phyloP scores from a whole-genome alignment of 495 filamentous ascomycete genomes.

The Sabuloglossum arenarium region DNA sequence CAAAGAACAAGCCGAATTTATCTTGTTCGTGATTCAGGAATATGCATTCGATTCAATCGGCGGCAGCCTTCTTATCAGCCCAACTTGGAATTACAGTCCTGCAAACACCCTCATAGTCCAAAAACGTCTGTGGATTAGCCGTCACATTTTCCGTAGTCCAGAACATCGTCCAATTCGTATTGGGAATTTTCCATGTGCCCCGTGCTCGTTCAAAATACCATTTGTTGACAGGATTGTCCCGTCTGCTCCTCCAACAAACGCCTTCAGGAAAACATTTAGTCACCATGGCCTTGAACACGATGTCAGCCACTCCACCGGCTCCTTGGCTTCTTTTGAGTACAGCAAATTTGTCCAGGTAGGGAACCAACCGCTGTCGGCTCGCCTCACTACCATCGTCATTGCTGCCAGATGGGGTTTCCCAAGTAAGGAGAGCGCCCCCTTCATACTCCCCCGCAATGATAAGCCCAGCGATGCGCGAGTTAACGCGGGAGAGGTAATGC shows the following conservation, averaged over 20 bases:
- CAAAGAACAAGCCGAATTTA: too few relatives aligned
- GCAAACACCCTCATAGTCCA: conserved; percentile 9
- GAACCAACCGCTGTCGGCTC: conserved; percentile 40
- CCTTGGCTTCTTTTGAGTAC: conserved; percentile 78
- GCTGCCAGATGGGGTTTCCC: conserved; percentile 53
- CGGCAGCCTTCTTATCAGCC: conserved; percentile 6
- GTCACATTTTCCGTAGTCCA: conserved; percentile 6
- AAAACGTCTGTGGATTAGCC: neutral
- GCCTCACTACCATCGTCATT: conserved; percentile 29
- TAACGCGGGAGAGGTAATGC: conserved; percentile 60
- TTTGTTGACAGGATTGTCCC: conserved; percentile 25
- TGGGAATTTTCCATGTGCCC: conserved; percentile 8
- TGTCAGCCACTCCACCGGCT: conserved; percentile 77
- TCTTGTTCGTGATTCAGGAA: neutral
- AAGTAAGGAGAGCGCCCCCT: conserved; percentile 84
- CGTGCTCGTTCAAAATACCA: conserved; percentile 15
- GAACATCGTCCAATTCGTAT: conserved; percentile 9
- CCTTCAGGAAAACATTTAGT: conserved; percentile 54
- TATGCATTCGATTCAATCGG: neutral
- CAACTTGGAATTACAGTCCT: conserved; percentile 7
- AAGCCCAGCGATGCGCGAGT: conserved; percentile 60
- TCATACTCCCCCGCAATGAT: conserved; percentile 96
- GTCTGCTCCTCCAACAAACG: conserved; percentile 20
- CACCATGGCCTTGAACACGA: conserved; percentile 92
- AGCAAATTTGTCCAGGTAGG: conserved; percentile 96